Evolutionary conservation across 2,329 filamentous ascomycete species (phyloP), one percentile per base, ranked within the genome.

Genomic region (Venturia aucupariae): DNA sequence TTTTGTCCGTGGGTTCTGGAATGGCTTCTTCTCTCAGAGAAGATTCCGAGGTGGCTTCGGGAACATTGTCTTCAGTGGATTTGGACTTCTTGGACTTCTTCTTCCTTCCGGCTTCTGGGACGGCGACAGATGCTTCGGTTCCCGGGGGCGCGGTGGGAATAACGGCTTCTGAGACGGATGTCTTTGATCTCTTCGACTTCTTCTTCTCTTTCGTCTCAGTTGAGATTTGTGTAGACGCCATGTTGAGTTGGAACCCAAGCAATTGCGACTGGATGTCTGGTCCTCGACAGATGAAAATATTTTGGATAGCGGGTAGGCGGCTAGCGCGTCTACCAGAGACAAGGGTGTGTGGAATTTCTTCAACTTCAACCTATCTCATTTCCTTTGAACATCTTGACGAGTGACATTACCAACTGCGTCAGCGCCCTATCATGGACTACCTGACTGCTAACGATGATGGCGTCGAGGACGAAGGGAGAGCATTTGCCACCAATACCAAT

Each of bases 301-400:
- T 41, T 27, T 41, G 59, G n/a, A 44, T 60, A 10, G 59, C 38
- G 32, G 55, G 4, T 19, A n/a, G 11, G 32, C 38, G 32, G 38
- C 55, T 41, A 38, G 55, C 55, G 55, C 97, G 99, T 81, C 83
- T 99, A 51, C 24, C 4, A 24, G 15, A 41, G 17, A 17, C 10
- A n/a, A 13, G 11, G 8, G n/a, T 17, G 38, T 60, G 8, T 8
- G 13, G 59, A 41, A 41, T 7, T 60, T 60, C 59, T 41, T 27
- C 35, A 41, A 60, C 38, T 8, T n/a, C 35, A 60, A 8, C 35
- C 24, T 41, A 27, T 32, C 17, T 38, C 27, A 42, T 27, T 22
- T 6, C n/a, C 3, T 38, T n/a, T 24, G n/a, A 2, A 17, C 2
- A 4, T 42, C 3, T 41, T 13, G 6, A 17, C 38, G n/a, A n/a